Evolutionary conservation across 768 basidiomycete genomes (phyloP).

Genomic region (Amanita fuliginea): DNA sequence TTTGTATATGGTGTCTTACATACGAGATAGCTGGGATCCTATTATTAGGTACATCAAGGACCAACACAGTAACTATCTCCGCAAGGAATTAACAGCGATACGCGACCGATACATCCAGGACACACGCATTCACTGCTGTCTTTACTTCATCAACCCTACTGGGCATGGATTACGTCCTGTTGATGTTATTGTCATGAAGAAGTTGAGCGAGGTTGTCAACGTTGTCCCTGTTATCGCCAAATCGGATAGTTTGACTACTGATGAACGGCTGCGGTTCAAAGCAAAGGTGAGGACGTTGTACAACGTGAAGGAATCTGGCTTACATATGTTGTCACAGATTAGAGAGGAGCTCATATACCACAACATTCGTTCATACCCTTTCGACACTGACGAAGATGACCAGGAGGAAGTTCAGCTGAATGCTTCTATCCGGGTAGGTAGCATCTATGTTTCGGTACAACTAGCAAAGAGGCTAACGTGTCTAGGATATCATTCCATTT

Average conservation of each 20-base stretch:
- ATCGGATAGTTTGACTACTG: constrained; percentile 85
- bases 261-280: constrained; percentile 92
- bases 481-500: constrained; percentile 88
- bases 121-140: constrained; percentile 95
- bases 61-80: constrained; percentile 96
- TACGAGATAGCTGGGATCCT: constrained; percentile 79
- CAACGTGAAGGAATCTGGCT: background rate
- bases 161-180: constrained; percentile 94
- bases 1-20: background rate
- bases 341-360: constrained; percentile 85
- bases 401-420: constrained; percentile 89
- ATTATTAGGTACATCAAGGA: constrained; percentile 99
- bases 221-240: constrained; percentile 99
- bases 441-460: background rate
- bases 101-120: constrained; percentile 98
- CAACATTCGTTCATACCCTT: constrained; percentile 92
- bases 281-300: constrained; percentile 47
- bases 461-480: constrained; percentile 3
- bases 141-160: constrained; percentile 99
- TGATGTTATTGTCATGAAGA: constrained; percentile 98
- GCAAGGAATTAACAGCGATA: constrained; percentile 98
- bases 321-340: constrained; percentile 51
- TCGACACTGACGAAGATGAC: constrained; percentile 93
- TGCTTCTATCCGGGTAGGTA: constrained; percentile 74
- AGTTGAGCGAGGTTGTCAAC: constrained; percentile 96